Base-by-base conservation (phyloP, 306 rosid genomes). In the Cicer pinnatifidum region DNA sequence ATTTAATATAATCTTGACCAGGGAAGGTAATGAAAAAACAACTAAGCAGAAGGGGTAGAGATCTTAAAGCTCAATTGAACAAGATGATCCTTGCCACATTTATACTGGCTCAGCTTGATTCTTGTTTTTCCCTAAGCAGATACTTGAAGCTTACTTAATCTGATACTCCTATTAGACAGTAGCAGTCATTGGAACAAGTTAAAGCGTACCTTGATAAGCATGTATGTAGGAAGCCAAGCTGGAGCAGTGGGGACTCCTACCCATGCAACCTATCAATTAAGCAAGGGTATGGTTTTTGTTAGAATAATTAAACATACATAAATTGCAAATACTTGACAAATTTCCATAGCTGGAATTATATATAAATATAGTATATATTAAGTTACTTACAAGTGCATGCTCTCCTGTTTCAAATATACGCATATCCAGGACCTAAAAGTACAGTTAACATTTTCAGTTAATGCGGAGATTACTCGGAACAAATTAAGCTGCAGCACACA, bases 181-280 rank as follows among this genome's bases (percentile, higher is more conserved):
- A 50, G 56, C 68, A 28, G 15, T 41, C 56, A 28, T 51, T 9
- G 20, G 20, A 79, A 62, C 33, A 44, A 65, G 46, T 69, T 69
- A 69, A 71, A 60, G 12, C 5, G 35, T 86, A 93, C 98, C 98
- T 91, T 88, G 73, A 93, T 93, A 44, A 91, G 96, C 97, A 93
- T 89, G 71, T 93, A 71, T 20, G 97, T 91, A 41, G 98, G 98
- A 83, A 91, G 96, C 98, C 98, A 93, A 64, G 98, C 98, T 7
- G 98, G 97, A 41, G 98, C 96, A 7, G 98, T 93, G 71, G 97
- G 98, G 48, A 93, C 44, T 62, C 98, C 98, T 66, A 93, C 94
- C 97, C 98, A 93, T 71, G 96, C 91, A 66, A 91, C 47, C 98
- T 93, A 74, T 76, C 19, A 75, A 81, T 50, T 7, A 60, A 59